Percentiles rank a stretch among this genome's conserved stretches.
Evolutionary conservation across 306 rosid species (phyloP).

Genomic region (Glycine tomentella): DNA sequence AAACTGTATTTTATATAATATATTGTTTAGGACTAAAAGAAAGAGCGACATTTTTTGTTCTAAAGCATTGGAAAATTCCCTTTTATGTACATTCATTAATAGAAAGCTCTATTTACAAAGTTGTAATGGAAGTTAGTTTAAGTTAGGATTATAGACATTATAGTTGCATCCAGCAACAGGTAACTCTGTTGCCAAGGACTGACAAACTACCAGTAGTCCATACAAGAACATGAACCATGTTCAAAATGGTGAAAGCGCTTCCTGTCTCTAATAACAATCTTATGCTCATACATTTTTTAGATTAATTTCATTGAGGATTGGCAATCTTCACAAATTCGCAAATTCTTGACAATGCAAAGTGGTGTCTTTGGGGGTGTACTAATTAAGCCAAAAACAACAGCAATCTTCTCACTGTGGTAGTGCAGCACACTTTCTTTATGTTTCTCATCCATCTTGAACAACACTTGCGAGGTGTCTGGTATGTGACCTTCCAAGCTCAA

Average conservation of each 20-base stretch:
- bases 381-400: conserved; percentile 81
- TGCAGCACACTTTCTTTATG: conserved; percentile 63
- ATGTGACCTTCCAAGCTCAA: conserved; percentile 60
- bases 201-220: conserved; percentile 75
- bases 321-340: conserved; percentile 81
- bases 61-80: not conserved
- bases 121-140: not conserved
- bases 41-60: not conserved
- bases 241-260: conserved; percentile 88
- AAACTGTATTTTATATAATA: not conserved
- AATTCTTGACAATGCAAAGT: conserved; percentile 66
- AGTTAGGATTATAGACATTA: not conserved
- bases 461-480: conserved; percentile 68
- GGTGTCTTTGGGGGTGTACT: conserved; percentile 62
- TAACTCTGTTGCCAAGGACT: not conserved
- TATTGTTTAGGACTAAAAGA: too few relatives aligned
- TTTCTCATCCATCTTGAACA: conserved; percentile 69
- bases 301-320: conserved; percentile 75
- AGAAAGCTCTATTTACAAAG: conserved; percentile 12
- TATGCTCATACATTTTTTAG: conserved; percentile 64
- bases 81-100: conserved; percentile 11
- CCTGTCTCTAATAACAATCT: conserved; percentile 69
- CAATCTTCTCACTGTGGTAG: conserved; percentile 86
- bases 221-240: conserved; percentile 78
- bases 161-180: too few relatives aligned